Percentiles rank a stretch among this genome's conserved stretches.
phyloP scores from a whole-genome alignment of 2,329 filamentous ascomycete genomes.

The Aspergillus terreus region DNA sequence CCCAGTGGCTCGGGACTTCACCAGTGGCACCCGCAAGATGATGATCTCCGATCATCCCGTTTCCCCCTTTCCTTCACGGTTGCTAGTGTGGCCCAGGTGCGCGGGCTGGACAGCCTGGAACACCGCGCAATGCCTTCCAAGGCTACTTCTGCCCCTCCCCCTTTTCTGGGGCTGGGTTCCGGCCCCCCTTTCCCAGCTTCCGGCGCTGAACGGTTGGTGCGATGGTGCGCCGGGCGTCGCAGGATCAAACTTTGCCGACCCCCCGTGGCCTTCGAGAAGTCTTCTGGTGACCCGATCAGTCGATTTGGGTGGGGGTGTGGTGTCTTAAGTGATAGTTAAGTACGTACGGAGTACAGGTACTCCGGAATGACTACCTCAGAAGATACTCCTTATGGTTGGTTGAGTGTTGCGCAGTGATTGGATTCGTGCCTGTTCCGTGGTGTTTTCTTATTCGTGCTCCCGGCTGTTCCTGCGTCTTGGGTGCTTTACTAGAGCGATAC shows the following conservation, averaged over 20 bases:
- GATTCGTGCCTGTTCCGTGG: background rate
- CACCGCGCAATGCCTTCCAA: background rate
- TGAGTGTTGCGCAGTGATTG: background rate
- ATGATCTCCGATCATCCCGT: constrained; percentile 5
- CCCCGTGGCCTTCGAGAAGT: constrained; percentile 11
- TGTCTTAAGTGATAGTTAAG: background rate
- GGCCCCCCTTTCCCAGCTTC: constrained; percentile 13
- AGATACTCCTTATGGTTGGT: background rate
- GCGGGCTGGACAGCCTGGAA: background rate
- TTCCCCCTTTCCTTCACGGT: background rate
- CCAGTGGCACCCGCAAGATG: background rate
- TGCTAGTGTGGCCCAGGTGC: background rate
- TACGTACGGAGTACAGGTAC: too few species aligned
- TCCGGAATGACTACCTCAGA: too few species aligned
- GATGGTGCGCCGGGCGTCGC: constrained; percentile 7
- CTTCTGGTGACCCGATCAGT: constrained; percentile 8
- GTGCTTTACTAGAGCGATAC: background rate
- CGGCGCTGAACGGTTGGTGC: constrained; percentile 7
- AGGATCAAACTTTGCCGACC: constrained; percentile 2
- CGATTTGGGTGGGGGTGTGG: background rate
- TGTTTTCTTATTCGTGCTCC: background rate
- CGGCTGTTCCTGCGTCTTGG: background rate
- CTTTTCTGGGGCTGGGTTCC: constrained; percentile 6
- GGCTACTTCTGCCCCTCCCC: constrained; percentile 6
- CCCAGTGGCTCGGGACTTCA: constrained; percentile 3